A percentile compares a stretch with the other conserved stretches of the same genome.
Evolutionary conservation across 306 rosid species (phyloP).

Genomic region (Ormosia semicastrata): DNA sequence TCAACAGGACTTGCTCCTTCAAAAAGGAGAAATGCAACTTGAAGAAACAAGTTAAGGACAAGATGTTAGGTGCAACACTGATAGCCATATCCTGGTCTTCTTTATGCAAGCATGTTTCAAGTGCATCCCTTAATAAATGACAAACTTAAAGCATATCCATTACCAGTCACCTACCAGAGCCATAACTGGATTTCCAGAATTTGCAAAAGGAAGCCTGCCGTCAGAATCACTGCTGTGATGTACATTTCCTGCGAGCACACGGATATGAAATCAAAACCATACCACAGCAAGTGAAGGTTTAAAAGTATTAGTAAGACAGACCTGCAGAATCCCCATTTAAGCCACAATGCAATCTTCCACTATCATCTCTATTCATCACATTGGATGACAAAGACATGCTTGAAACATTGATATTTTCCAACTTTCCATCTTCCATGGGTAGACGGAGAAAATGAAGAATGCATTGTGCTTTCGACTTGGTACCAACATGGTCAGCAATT

Average conservation of each 20-base stretch:
- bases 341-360: slow-evolving; percentile 44
- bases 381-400: slow-evolving; percentile 43
- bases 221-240: slow-evolving; percentile 56
- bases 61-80: not conserved
- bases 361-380: slow-evolving; percentile 43
- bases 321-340: slow-evolving; percentile 78
- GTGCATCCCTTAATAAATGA: slow-evolving; percentile 1
- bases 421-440: slow-evolving; percentile 85
- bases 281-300: slow-evolving; percentile 10
- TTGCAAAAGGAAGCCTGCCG: slow-evolving; percentile 79
- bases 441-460: slow-evolving; percentile 97
- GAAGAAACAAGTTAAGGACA: slow-evolving; percentile 3
- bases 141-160: slow-evolving; percentile 18
- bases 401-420: slow-evolving; percentile 88
- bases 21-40: slow-evolving; percentile 24
- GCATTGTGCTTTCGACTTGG: slow-evolving; percentile 97
- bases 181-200: slow-evolving; percentile 98
- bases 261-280: slow-evolving; percentile 30
- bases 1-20: slow-evolving; percentile 14
- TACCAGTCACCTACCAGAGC: slow-evolving; percentile 70
- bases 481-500: slow-evolving; percentile 86
- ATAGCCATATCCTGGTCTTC: slow-evolving; percentile 3
- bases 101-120: not conserved
- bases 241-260: slow-evolving; percentile 47
- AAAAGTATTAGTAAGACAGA: slow-evolving; percentile 19